Evolutionary conservation across 257 asterid species (phyloP).

Genomic region (Nemophila menziesii): DNA sequence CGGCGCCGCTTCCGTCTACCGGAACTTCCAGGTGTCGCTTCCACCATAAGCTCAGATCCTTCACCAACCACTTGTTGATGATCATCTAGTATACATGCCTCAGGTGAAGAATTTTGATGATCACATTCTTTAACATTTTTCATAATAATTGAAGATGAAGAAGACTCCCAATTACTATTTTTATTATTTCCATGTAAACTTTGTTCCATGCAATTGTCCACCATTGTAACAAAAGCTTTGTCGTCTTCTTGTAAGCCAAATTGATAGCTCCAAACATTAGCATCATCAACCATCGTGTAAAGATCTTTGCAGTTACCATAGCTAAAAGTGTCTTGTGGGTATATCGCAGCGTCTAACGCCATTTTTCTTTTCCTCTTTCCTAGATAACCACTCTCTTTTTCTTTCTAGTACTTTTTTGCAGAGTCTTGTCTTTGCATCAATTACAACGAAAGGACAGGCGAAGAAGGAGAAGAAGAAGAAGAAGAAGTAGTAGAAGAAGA

Average conservation of each 20-base stretch:
- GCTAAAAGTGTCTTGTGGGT: slow-evolving; percentile 24
- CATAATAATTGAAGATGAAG: slow-evolving; percentile 15
- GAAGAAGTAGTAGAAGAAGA: slow-evolving; percentile 1
- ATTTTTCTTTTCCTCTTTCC: slow-evolving; percentile 4
- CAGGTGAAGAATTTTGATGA: slow-evolving; percentile 17
- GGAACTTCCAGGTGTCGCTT: not conserved
- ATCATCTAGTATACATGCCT: slow-evolving; percentile 6
- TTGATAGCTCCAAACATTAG: slow-evolving; percentile 10
- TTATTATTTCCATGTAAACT: not conserved
- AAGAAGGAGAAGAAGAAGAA: slow-evolving; percentile 1
- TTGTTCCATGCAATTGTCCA: slow-evolving; percentile 13
- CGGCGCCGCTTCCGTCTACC: slow-evolving; percentile 31
- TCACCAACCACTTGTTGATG: slow-evolving; percentile 1
- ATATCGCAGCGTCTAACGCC: slow-evolving; percentile 28
- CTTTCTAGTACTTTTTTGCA: not conserved
- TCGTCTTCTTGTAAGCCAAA: slow-evolving; percentile 13
- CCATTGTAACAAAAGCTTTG: slow-evolving; percentile 14
- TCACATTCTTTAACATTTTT: slow-evolving; percentile 22
- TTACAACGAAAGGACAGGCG: not conserved
- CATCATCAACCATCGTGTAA: slow-evolving; percentile 7
- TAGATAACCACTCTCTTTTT: not conserved
- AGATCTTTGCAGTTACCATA: slow-evolving; percentile 25
- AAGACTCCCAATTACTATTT: slow-evolving; percentile 24
- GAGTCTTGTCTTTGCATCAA: not conserved
- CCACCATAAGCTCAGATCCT: slow-evolving; percentile 7